Percentiles rank a stretch among this genome's conserved stretches.
Conservation (phyloP, 352 stramenopile genomes). For the Phytophthora pluvialis region DNA sequence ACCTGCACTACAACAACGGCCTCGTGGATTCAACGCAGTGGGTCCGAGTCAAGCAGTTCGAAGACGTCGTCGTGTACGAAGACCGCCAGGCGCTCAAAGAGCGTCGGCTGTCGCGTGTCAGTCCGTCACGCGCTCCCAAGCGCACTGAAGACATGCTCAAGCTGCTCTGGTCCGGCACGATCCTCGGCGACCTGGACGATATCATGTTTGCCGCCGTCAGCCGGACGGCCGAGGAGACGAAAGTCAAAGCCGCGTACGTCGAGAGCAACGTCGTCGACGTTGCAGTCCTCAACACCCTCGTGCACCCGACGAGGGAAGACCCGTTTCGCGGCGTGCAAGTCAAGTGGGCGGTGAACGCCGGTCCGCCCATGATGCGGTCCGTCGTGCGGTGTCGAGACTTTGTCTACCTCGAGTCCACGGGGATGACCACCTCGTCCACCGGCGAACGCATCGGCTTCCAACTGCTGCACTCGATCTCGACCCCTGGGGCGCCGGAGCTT, state of each 20-base stretch:
- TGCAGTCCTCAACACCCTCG: slow-evolving; percentile 48
- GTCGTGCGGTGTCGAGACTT: slow-evolving; percentile 63
- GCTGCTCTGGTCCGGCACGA: slow-evolving; percentile 48
- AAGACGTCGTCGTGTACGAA: slow-evolving; percentile 45
- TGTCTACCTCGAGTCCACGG: slow-evolving; percentile 61
- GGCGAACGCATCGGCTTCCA: slow-evolving; percentile 55
- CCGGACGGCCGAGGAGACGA: slow-evolving; percentile 32
- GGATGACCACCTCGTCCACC: slow-evolving; percentile 42
- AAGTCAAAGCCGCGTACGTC: slow-evolving; percentile 42
- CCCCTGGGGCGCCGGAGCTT: slow-evolving; percentile 36
- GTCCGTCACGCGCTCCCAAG: slow-evolving; percentile 9
- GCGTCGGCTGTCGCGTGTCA: slow-evolving; percentile 31
- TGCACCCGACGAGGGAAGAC: slow-evolving; percentile 38
- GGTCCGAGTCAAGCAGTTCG: slow-evolving; percentile 44
- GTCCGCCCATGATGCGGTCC: slow-evolving; percentile 46
- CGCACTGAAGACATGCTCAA: slow-evolving; percentile 31
- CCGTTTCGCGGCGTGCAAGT: slow-evolving; percentile 54
- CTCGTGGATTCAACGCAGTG: slow-evolving; percentile 38
- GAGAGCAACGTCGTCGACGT: slow-evolving; percentile 53
- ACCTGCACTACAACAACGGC: slow-evolving; percentile 23
- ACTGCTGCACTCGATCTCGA: slow-evolving; percentile 40
- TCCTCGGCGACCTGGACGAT: slow-evolving; percentile 47
- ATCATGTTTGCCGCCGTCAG: slow-evolving; percentile 46
- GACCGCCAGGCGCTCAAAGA: slow-evolving; percentile 36
- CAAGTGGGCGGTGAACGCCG: slow-evolving; percentile 64